phyloP scores from a whole-genome alignment of 2,329 filamentous ascomycete genomes.

The Neonectria hederae region DNA sequence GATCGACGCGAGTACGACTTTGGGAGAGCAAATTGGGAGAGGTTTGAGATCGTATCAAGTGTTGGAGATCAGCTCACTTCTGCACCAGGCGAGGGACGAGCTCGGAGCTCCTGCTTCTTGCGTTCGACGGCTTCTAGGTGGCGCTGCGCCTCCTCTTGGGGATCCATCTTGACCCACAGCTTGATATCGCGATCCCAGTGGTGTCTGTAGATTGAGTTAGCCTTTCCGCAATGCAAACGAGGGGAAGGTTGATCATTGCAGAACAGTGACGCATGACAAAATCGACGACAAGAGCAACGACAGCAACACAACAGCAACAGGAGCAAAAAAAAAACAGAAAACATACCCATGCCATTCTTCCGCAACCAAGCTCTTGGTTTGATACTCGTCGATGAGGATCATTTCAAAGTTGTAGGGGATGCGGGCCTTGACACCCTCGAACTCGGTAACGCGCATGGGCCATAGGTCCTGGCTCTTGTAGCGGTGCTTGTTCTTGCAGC shows the following conservation, averaged over 20 bases:
- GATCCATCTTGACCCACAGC: slow-evolving; percentile 64
- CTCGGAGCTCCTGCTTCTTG: slow-evolving; percentile 40
- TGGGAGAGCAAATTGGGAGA: not conserved
- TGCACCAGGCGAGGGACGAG: slow-evolving; percentile 17
- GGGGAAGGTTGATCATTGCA: not conserved
- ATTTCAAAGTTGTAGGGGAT: slow-evolving; percentile 76
- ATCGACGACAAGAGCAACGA: not conserved
- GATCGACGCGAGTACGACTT: not conserved
- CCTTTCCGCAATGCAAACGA: slow-evolving; percentile 1
- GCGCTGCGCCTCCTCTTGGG: slow-evolving; percentile 40
- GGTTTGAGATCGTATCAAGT: not conserved
- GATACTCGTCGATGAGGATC: slow-evolving; percentile 73
- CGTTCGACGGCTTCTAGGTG: slow-evolving; percentile 39
- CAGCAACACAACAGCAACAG: slow-evolving; percentile 4
- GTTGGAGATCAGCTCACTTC: not conserved
- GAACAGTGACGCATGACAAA: not conserved
- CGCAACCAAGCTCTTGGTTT: slow-evolving; percentile 65
- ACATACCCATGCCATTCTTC: slow-evolving; percentile 72
- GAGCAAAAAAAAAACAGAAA: slow-evolving; percentile 2
- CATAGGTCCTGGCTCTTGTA: slow-evolving; percentile 78
- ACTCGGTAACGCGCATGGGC: slow-evolving; percentile 77
- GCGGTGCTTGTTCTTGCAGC: slow-evolving; percentile 82
- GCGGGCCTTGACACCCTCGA: slow-evolving; percentile 76
- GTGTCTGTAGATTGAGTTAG: slow-evolving; percentile 58
- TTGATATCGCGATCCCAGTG: slow-evolving; percentile 66